phyloP scores from a whole-genome alignment of 257 asterid species.

The Plantago major region DNA sequence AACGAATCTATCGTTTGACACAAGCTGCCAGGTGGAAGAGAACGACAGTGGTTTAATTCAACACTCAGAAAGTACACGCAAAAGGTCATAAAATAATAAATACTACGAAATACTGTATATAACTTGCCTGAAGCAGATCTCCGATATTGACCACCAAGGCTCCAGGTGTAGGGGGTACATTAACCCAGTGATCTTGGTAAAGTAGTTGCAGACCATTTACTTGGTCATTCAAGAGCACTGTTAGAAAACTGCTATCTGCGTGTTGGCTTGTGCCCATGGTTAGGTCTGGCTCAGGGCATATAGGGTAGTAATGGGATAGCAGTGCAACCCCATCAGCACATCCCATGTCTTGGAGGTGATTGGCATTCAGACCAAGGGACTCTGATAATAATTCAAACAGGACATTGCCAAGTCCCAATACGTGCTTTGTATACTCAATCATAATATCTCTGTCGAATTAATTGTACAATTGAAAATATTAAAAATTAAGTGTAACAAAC shows the following conservation, averaged over 20 bases:
- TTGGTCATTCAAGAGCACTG: conserved; percentile 39
- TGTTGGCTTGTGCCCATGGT: conserved; percentile 38
- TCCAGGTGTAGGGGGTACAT: conserved; percentile 40
- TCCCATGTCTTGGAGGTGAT: conserved; percentile 28
- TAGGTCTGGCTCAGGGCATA: conserved; percentile 35
- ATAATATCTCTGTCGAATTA: conserved; percentile 27
- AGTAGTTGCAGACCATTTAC: conserved; percentile 45
- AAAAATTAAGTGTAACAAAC: background rate
- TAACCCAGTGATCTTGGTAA: conserved; percentile 40
- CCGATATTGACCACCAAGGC: conserved; percentile 44
- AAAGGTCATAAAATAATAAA: background rate
- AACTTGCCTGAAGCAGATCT: conserved; percentile 48
- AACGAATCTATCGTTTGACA: conserved; percentile 48
- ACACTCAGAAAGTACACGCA: background rate
- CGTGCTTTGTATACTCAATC: conserved; percentile 31
- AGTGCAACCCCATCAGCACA: conserved; percentile 30
- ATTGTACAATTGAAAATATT: too few relatives aligned
- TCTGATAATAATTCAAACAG: conserved; percentile 27
- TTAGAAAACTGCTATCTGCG: conserved; percentile 40
- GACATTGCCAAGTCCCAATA: conserved; percentile 19
- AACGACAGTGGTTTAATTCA: background rate
- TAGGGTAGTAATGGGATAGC: conserved; percentile 31
- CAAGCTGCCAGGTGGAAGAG: conserved; percentile 30
- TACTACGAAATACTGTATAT: background rate
- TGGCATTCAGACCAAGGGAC: conserved; percentile 27